A percentile compares a stretch with the other conserved stretches of the same genome.
These are phyloP conservation scores for Plenodomus tracheiphilus DNA, from an alignment of 2,329 filamentous ascomycete species.

Conservation along the genomic window DNA sequence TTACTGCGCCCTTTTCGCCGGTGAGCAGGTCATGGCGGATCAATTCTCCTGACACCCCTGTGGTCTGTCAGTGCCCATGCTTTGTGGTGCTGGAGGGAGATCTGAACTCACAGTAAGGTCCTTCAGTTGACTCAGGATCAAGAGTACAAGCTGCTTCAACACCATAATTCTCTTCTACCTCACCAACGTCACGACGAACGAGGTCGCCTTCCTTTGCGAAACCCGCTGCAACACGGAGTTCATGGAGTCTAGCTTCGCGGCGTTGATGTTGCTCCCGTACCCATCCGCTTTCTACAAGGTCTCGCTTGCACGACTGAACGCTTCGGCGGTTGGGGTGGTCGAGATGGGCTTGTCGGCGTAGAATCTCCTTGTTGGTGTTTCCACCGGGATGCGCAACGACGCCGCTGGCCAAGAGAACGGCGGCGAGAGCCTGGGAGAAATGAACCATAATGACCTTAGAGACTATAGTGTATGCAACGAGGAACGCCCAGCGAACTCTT, in stretches of 20 bases:
- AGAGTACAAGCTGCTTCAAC: slow-evolving; percentile 37
- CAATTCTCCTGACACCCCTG: slow-evolving; percentile 54
- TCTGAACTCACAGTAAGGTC: slow-evolving; percentile 37
- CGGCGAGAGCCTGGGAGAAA: slow-evolving; percentile 25
- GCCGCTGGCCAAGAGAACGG: slow-evolving; percentile 28
- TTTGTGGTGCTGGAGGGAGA: background rate
- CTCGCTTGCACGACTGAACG: slow-evolving; percentile 39
- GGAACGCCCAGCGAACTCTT: background rate
- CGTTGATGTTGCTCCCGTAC: slow-evolving; percentile 42
- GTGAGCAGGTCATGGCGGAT: slow-evolving; percentile 56
- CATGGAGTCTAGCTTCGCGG: slow-evolving; percentile 43
- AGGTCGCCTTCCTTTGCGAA: slow-evolving; percentile 36
- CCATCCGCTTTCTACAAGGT: slow-evolving; percentile 37
- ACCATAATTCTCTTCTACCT: slow-evolving; percentile 33
- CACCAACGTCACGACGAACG: slow-evolving; percentile 31
- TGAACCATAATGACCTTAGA: slow-evolving; percentile 28
- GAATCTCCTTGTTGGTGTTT: slow-evolving; percentile 38
- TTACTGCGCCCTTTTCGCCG: slow-evolving; percentile 52
- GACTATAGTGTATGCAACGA: background rate
- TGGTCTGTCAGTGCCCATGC: slow-evolving; percentile 2
- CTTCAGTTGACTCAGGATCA: slow-evolving; percentile 38
- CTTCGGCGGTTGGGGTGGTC: slow-evolving; percentile 45
- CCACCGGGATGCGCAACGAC: slow-evolving; percentile 47
- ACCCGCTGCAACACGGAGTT: slow-evolving; percentile 43
- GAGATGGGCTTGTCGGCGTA: slow-evolving; percentile 36